Base-by-base conservation (phyloP, 768 basidiomycete genomes). In the Pisolithus orientalis region DNA sequence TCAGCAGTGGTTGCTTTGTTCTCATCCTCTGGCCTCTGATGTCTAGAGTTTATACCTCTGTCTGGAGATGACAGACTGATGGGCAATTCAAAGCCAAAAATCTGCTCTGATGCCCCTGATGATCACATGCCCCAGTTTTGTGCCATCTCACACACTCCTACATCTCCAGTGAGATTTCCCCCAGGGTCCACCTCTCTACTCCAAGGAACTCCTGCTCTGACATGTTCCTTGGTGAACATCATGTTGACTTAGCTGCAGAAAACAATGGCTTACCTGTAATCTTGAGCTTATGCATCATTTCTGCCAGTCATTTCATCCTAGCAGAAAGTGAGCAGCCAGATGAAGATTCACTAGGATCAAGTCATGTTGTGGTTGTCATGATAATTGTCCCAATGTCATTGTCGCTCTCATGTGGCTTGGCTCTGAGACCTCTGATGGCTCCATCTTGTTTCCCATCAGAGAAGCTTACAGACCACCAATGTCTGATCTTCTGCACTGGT, bases 361-460 rank as follows among this genome's bases (percentile, higher is more conserved):
- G 53, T 5, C 59, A 60, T 37, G 56, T 56, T 10, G 21, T 37
- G 13, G 10, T 37, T 4, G 46, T 47, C 5, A 32, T 37, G 25
- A 21, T 2, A 48, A 51, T 67, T 43, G 53, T 57, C 24, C 43
- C 63, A 43, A 68, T 66, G 31, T 67, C 68, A n/a, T 69, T 75
- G 10, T 70, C 72, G 14, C 70, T 68, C 37, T 67, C 68, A 44
- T 72, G 73, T 43, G 72, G 62, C 43, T 67, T 68, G 27, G 42
- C 51, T 1, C 65, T 69, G 40, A 85, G 67, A 4, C 85, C 90
- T 49, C 74, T 73, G 44, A 96, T 96, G n/a, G 90, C 91, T 2
- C 95, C 94, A 32, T 87, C 85, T 54, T 79, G 80, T 64, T 84
- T 87, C 5, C 96, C 95, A 64, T 99, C 96, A 25, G 94, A 96